These are phyloP conservation scores for Ceratobasidium sp. DNA, from an alignment of 1,284 basidiomycete species.

Conservation along the genomic window DNA sequence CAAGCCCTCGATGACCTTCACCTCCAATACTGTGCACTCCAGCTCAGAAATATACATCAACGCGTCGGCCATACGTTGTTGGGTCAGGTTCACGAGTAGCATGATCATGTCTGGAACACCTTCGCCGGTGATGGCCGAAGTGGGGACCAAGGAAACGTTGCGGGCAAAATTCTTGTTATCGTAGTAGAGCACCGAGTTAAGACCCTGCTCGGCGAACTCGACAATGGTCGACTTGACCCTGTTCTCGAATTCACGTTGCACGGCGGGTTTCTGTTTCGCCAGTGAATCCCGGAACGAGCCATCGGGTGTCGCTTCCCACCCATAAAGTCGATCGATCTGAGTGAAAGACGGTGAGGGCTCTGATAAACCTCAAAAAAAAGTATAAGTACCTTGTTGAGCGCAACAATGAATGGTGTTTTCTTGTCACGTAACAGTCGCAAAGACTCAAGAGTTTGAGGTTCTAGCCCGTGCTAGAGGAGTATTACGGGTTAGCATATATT, in stretches of 20 bases:
- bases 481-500: slow-evolving; percentile 29
- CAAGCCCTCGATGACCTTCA: slow-evolving; percentile 98
- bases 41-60: slow-evolving; percentile 99
- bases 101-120: slow-evolving; percentile 99
- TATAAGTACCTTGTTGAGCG: slow-evolving; percentile 87
- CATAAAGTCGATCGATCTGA: slow-evolving; percentile 97
- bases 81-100: slow-evolving; percentile 96
- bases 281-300: slow-evolving; percentile 93
- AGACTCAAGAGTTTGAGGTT: slow-evolving; percentile 97
- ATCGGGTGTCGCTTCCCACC: slow-evolving; percentile 93
- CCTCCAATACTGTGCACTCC: slow-evolving; percentile 99
- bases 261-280: slow-evolving; percentile 84
- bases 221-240: slow-evolving; percentile 88
- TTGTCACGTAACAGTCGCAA: slow-evolving; percentile 92
- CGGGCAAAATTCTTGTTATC: slow-evolving; percentile 97
- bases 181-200: slow-evolving; percentile 97
- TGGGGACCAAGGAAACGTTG: slow-evolving; percentile 97
- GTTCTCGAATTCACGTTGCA: slow-evolving; percentile 94
- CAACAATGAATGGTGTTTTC: slow-evolving; percentile 99
- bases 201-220: slow-evolving; percentile 96
- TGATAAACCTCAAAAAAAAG: slow-evolving; percentile 17
- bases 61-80: slow-evolving; percentile 97
- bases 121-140: slow-evolving; percentile 97
- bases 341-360: slow-evolving; percentile 46
- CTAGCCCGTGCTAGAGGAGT: slow-evolving; percentile 86